These are phyloP conservation scores for Alternaria hordeiaustralica DNA, from an alignment of 2,329 filamentous ascomycete species.

Conservation along the genomic window DNA sequence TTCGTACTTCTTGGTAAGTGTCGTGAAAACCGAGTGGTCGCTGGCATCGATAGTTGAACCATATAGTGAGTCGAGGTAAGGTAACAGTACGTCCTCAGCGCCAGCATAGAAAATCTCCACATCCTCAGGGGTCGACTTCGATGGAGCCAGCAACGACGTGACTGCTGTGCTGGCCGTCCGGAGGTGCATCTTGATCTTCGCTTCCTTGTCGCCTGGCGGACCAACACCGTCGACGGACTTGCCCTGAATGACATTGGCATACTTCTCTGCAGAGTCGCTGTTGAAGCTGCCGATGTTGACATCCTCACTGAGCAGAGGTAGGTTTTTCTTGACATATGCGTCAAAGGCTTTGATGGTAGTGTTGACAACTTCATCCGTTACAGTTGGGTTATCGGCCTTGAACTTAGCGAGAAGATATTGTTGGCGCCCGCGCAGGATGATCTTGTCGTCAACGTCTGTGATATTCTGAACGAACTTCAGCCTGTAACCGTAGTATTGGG, in stretches of 20 bases:
- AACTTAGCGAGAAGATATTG: slow-evolving; percentile 78
- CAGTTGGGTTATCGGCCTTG: slow-evolving; percentile 58
- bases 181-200: slow-evolving; percentile 90
- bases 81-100: slow-evolving; percentile 73
- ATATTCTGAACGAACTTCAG: slow-evolving; percentile 93
- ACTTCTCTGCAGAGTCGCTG: slow-evolving; percentile 57
- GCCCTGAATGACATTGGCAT: slow-evolving; percentile 62
- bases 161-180: slow-evolving; percentile 65
- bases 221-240: slow-evolving; percentile 61
- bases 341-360: slow-evolving; percentile 60
- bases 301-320: slow-evolving; percentile 57
- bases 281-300: slow-evolving; percentile 57
- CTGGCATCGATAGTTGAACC: slow-evolving; percentile 64
- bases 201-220: slow-evolving; percentile 74
- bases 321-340: slow-evolving; percentile 72
- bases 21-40: slow-evolving; percentile 80
- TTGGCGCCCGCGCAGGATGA: slow-evolving; percentile 72
- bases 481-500: slow-evolving; percentile 82
- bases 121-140: slow-evolving; percentile 37
- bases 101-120: slow-evolving; percentile 61
- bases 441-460: slow-evolving; percentile 67
- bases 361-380: slow-evolving; percentile 55
- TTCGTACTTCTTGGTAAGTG: slow-evolving; percentile 85
- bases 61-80: slow-evolving; percentile 75
- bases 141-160: slow-evolving; percentile 53